Percentiles rank a stretch among this genome's conserved stretches.
These are phyloP conservation scores for Ampelocalamus luodianensis DNA, from an alignment of 176 grass and related monocot genomes.

Conservation along the genomic window DNA sequence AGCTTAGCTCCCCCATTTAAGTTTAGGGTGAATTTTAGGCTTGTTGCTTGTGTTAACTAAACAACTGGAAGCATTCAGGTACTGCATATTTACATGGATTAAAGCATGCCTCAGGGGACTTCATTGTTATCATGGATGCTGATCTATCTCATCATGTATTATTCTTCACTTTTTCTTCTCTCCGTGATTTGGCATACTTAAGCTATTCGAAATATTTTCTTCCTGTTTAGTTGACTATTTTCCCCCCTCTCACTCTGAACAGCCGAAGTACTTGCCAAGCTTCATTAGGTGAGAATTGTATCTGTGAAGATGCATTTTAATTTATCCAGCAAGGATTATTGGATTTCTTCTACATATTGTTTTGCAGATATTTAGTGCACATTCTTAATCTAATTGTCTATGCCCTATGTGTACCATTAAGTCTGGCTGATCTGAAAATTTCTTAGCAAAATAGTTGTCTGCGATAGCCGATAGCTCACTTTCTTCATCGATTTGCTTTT, in stretches of 20 bases:
- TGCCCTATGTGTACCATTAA: background rate
- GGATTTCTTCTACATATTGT: constrained; percentile 3
- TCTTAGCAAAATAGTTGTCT: constrained; percentile 10
- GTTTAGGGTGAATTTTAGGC: constrained; percentile 8
- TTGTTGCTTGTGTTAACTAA: constrained; percentile 22
- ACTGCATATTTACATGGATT: constrained; percentile 94
- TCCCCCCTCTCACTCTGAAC: constrained; percentile 35
- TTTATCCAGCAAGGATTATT: background rate
- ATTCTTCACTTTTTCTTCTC: constrained; percentile 33
- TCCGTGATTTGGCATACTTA: constrained; percentile 24
- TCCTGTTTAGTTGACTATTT: constrained; percentile 37
- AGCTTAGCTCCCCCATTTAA: constrained; percentile 27
- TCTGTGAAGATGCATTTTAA: background rate
- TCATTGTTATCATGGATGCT: constrained; percentile 94
- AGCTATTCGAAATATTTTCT: constrained; percentile 27
- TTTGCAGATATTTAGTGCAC: constrained; percentile 4
- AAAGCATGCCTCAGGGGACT: constrained; percentile 87
- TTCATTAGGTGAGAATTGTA: constrained; percentile 75
- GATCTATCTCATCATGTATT: constrained; percentile 95
- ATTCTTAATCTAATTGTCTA: background rate
- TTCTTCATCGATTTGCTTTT: constrained; percentile 18
- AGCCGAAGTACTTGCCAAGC: constrained; percentile 96
- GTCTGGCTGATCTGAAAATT: background rate
- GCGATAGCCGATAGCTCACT: background rate
- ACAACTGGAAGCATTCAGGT: constrained; percentile 52